Conservation (phyloP, 176 grass and related monocot species). For the Rhynchospora breviuscula region DNA sequence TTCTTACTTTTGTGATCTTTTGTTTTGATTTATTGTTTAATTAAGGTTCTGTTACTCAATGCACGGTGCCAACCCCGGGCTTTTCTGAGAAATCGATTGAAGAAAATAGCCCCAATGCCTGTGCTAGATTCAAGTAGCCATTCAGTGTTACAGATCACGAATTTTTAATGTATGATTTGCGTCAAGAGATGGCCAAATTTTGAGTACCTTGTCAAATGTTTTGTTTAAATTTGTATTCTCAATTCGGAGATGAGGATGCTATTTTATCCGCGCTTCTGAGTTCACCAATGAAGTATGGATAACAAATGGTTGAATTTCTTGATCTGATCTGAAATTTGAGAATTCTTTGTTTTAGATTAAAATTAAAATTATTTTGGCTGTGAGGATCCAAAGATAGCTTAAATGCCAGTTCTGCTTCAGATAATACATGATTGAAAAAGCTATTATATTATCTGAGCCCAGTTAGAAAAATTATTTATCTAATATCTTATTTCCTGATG, state of each 20-base stretch:
- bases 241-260: constrained; percentile 18
- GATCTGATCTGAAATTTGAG: constrained; percentile 25
- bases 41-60: not conserved
- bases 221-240: not conserved
- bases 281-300: constrained; percentile 26
- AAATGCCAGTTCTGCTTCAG: constrained; percentile 41
- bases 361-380: not conserved
- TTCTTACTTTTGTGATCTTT: not conserved
- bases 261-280: constrained; percentile 30
- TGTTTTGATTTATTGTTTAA: not conserved
- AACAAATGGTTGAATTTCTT: constrained; percentile 33
- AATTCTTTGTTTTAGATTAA: not conserved
- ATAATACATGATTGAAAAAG: constrained; percentile 29
- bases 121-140: constrained; percentile 24
- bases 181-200: constrained; percentile 24
- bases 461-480: too few species aligned
- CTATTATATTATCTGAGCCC: constrained; percentile 15
- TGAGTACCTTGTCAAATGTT: not conserved
- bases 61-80: constrained; percentile 28
- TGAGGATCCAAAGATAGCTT: constrained; percentile 30
- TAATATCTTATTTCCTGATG: not conserved
- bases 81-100: constrained; percentile 5
- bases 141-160: constrained; percentile 30
- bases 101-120: constrained; percentile 28
- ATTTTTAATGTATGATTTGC: constrained; percentile 24